Evolutionary conservation across 768 basidiomycete species (phyloP), one percentile per base, ranked within the genome.

Genomic region (Hericium rajendrae): DNA sequence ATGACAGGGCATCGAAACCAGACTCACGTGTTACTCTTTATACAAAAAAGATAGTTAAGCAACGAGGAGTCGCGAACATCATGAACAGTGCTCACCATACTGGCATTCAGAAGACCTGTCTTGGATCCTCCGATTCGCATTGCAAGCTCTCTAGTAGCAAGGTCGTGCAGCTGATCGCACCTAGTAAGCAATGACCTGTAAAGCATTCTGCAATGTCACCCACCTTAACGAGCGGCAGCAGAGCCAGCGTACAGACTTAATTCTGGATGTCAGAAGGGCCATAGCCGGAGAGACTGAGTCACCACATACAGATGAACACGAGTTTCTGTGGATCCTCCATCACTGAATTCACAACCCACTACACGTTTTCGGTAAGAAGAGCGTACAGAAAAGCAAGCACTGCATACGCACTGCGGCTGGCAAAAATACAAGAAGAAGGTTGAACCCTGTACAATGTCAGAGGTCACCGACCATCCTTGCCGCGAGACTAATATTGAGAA

Each of bases 181-280:
- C 32, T 56, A 18, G 24, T 51, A 11, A 43, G 54, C 11, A 51
- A 20, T 39, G n/a, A 39, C 15, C 24, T 8, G 20, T 22, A 39
- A 46, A 32, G 32, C 32, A 32, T 32, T 32, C 32, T 32, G 32
- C 32, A 10, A 32, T 32, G 32, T 5, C 11, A 18, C 70, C 13
- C 61, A 86, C 86, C 72, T 86, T 85, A 52, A 91, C 88, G 28
- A 91, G 76, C 3, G 91, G 91, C 26, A 91, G 79, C 69, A 93
- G 79, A 10, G 86, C 79, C 26, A 88, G 70, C 60, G 85, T 75
- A 59, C 79, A 85, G 55, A 83, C 86, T 88, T 59, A 58, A 38
- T 48, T 40, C 11, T 16, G 18, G 32, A 43, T 40, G 38, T 28
- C 12, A 18, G 46, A 38, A 13, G 24, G 18, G 22, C 28, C 48